These are phyloP conservation scores for Cadophora sp. DNA, from an alignment of 2,329 filamentous ascomycete genomes.

Conservation along the genomic window DNA sequence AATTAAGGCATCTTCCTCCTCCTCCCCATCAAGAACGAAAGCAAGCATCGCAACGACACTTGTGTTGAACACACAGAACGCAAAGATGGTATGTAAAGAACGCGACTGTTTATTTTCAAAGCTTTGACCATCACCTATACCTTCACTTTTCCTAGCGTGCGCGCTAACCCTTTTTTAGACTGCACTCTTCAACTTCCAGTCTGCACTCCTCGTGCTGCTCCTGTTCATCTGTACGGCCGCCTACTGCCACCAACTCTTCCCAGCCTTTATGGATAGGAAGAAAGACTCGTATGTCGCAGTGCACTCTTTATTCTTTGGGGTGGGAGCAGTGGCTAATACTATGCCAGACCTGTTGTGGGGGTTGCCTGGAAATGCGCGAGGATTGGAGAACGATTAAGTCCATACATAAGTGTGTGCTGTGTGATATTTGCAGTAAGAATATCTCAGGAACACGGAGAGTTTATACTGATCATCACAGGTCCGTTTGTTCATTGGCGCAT, in stretches of 20 bases:
- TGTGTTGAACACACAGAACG: constrained; percentile 8
- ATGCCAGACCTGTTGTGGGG: constrained; percentile 52
- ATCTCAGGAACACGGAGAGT: background rate
- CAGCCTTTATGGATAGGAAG: constrained; percentile 88
- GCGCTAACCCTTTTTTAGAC: constrained; percentile 62
- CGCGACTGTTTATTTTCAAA: constrained; percentile 1
- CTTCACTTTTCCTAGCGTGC: background rate
- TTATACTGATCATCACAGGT: constrained; percentile 38
- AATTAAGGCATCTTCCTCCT: background rate
- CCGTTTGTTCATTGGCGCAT: constrained; percentile 45
- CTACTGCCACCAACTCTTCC: constrained; percentile 90
- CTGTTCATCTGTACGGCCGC: constrained; percentile 95
- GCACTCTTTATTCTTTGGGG: background rate
- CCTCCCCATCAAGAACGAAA: background rate
- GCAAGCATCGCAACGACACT: constrained; percentile 5
- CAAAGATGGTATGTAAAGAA: constrained; percentile 25
- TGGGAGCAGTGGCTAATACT: constrained; percentile 25
- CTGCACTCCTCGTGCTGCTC: constrained; percentile 90
- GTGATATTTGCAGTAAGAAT: constrained; percentile 86
- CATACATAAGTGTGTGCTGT: constrained; percentile 94
- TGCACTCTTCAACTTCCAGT: constrained; percentile 98
- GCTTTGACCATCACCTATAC: background rate
- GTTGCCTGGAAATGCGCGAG: constrained; percentile 97
- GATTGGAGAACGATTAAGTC: constrained; percentile 90
- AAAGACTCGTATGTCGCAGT: constrained; percentile 76